Evolutionary conservation across 2,329 filamentous ascomycete species (phyloP).

Genomic region (Calonectria ilicicola): DNA sequence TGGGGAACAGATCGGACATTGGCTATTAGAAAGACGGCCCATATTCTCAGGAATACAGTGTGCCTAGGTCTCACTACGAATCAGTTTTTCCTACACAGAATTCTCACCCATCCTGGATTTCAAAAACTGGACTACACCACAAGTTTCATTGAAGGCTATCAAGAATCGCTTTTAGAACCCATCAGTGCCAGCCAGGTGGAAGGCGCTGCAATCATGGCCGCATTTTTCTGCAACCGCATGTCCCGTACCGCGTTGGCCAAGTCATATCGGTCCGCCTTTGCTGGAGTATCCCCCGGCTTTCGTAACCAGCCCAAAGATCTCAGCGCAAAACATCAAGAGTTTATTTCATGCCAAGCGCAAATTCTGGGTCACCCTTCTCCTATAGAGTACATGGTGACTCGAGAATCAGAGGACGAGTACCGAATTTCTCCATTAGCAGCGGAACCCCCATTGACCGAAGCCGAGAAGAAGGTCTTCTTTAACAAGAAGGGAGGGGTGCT

Average conservation of each 20-base stretch:
- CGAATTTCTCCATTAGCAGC: not conserved
- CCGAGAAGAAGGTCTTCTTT: not conserved
- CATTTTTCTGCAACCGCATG: not conserved
- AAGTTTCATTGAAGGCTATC: constrained; percentile 67
- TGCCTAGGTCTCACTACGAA: constrained; percentile 69
- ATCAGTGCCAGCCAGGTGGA: not conserved
- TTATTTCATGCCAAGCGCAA: not conserved
- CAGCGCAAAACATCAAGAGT: not conserved
- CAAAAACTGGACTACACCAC: constrained; percentile 60
- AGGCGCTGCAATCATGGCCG: not conserved
- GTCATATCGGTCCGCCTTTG: not conserved
- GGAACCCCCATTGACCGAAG: not conserved
- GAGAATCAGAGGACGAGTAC: not conserved
- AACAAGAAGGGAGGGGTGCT: not conserved
- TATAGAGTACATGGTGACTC: not conserved
- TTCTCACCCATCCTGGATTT: constrained; percentile 73
- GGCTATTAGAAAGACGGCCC: constrained; percentile 50
- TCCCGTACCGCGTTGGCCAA: not conserved
- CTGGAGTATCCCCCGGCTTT: not conserved
- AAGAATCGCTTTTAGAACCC: not conserved
- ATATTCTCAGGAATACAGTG: constrained; percentile 48
- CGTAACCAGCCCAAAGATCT: not conserved
- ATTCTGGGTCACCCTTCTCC: not conserved
- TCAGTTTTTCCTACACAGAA: constrained; percentile 76
- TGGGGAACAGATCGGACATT: constrained; percentile 51